Percentiles rank a stretch among this genome's conserved stretches.
Evolutionary conservation across 2,329 filamentous ascomycete genomes (phyloP).

Genomic region (Trichoderma harzianum): DNA sequence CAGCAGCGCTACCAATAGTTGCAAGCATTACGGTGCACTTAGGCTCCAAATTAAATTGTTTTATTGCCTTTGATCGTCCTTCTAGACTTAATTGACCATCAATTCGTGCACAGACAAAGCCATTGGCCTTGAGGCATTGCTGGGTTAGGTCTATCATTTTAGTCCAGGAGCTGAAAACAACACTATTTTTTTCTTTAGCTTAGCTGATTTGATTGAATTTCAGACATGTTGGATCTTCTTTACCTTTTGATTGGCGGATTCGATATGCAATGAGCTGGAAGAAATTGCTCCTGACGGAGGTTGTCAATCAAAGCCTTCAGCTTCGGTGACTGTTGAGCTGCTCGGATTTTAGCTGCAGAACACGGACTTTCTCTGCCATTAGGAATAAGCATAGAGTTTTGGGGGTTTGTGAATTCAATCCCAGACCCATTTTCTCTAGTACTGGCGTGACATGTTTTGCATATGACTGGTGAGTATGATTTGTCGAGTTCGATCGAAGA

Average conservation of each 20-base stretch:
- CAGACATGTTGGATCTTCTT: background rate
- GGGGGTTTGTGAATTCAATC: background rate
- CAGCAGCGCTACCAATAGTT: background rate
- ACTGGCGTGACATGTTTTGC: background rate
- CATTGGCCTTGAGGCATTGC: conserved; percentile 10
- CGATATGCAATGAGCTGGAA: background rate
- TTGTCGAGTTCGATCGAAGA: background rate
- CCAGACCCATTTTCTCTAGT: no score
- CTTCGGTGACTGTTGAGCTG: background rate
- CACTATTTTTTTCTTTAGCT: background rate
- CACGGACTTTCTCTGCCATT: background rate
- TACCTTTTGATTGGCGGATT: background rate
- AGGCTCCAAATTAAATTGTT: background rate
- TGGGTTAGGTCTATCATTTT: conserved; percentile 30
- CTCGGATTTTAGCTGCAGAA: background rate
- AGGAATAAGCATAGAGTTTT: no score
- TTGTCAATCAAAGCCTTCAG: background rate
- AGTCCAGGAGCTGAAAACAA: background rate
- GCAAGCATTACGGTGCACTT: background rate
- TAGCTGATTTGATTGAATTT: background rate
- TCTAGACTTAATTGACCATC: conserved; percentile 25
- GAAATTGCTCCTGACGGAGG: background rate
- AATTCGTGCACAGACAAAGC: conserved; percentile 25
- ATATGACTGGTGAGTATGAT: background rate
- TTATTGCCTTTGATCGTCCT: background rate